A percentile compares a stretch with the other conserved stretches of the same genome.
Evolutionary conservation across 225 moss, liverwort and hornwort species (phyloP).

Genomic region (Sphagnum tenellum): DNA sequence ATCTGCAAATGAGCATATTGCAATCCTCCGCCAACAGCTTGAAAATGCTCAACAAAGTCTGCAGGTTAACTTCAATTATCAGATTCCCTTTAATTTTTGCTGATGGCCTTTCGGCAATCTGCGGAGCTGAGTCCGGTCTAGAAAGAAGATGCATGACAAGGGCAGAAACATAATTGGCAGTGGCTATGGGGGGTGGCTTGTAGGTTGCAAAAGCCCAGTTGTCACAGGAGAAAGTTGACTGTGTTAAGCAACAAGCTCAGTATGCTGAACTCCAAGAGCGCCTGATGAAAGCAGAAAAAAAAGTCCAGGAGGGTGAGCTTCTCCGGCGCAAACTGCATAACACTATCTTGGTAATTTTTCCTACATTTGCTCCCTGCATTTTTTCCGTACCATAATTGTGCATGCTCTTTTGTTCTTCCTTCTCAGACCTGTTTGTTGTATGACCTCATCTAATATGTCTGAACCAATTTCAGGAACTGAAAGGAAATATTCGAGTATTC

Average conservation of each 20-base stretch:
- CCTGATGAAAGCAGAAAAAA: constrained; percentile 64
- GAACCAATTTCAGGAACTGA: constrained; percentile 54
- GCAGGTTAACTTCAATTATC: constrained; percentile 23
- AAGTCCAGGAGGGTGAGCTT: constrained; percentile 74
- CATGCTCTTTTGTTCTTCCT: too few species aligned
- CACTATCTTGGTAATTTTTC: constrained; percentile 56
- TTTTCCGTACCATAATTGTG: too few species aligned
- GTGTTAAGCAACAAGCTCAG: constrained; percentile 46
- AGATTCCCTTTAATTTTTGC: too few species aligned
- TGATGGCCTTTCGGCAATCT: too few species aligned
- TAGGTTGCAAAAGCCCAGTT: constrained; percentile 65
- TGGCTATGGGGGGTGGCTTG: too few species aligned
- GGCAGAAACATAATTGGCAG: too few species aligned
- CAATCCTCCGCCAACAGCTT: constrained; percentile 65
- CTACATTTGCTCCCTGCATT: too few species aligned
- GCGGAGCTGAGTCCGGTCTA: too few species aligned
- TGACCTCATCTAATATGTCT: too few species aligned
- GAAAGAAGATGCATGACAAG: too few species aligned
- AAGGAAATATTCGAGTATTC: constrained; percentile 92
- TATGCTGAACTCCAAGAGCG: constrained; percentile 48
- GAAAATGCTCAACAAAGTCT: constrained; percentile 70
- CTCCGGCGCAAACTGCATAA: constrained; percentile 87
- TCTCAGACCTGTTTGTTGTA: too few species aligned
- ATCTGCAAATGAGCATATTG: constrained; percentile 70
- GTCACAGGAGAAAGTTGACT: constrained; percentile 56